A percentile compares a stretch with the other conserved stretches of the same genome.
Evolutionary conservation across 2,329 filamentous ascomycete genomes (phyloP).

Genomic region (Stachybotrys elegans): DNA sequence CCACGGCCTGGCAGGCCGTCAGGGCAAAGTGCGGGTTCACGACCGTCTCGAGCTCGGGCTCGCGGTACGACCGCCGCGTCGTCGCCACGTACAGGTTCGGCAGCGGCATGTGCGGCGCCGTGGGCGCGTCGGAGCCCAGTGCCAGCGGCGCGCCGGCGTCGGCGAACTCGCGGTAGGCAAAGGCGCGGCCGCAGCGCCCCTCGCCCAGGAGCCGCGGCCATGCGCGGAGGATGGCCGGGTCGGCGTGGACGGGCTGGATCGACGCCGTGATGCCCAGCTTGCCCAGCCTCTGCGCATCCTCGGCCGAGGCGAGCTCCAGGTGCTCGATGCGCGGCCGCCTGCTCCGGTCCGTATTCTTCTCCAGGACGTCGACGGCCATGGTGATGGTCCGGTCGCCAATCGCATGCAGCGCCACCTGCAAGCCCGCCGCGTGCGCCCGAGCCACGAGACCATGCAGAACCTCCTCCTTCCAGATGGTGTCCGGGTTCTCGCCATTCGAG

Average conservation of each 20-base stretch:
- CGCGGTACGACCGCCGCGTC: conserved; percentile 49
- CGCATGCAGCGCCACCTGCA: conserved; percentile 61
- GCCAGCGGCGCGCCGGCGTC: conserved; percentile 49
- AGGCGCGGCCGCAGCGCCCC: conserved; percentile 51
- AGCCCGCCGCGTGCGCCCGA: conserved; percentile 44
- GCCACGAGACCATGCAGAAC: conserved; percentile 49
- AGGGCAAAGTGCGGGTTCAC: conserved; percentile 51
- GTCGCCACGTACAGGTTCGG: conserved; percentile 55
- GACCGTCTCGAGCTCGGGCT: conserved; percentile 33
- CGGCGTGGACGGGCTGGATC: conserved; percentile 53
- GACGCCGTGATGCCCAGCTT: conserved; percentile 55
- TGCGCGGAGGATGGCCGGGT: conserved; percentile 55
- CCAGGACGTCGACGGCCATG: conserved; percentile 53
- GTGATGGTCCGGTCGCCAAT: conserved; percentile 57
- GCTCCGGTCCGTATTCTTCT: conserved; percentile 32
- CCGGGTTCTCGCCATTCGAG: conserved; percentile 38
- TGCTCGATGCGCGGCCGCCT: conserved; percentile 61
- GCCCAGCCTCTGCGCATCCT: conserved; percentile 53
- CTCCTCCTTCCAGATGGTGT: conserved; percentile 49
- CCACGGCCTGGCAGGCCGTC: conserved; percentile 47
- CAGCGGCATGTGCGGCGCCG: conserved; percentile 49
- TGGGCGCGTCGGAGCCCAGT: conserved; percentile 55
- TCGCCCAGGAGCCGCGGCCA: conserved; percentile 55
- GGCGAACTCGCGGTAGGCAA: conserved; percentile 58
- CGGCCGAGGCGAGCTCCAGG: conserved; percentile 51